Evolutionary conservation across 805 yeast species (phyloP).

Genomic region (Metschnikowia corniflorae): DNA sequence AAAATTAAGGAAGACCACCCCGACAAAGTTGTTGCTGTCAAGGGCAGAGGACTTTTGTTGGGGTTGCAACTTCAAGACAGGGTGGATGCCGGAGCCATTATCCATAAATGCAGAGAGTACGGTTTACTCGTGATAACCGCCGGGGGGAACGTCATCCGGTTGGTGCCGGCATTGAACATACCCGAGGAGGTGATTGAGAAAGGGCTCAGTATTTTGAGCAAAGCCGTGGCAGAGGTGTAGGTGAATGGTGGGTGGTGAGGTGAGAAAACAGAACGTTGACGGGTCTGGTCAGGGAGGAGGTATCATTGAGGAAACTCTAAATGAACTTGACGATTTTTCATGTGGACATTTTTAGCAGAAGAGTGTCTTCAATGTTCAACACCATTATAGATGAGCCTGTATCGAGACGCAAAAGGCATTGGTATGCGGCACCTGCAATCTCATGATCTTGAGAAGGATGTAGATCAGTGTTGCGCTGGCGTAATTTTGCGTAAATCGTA

Average conservation of each 20-base stretch:
- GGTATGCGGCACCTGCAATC: too few relatives aligned
- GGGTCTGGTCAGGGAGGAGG: too few relatives aligned
- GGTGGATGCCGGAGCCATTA: constrained; percentile 60
- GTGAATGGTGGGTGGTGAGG: neutral
- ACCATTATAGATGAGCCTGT: too few relatives aligned
- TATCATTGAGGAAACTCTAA: too few relatives aligned
- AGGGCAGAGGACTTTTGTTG: constrained; percentile 85
- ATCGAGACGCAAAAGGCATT: too few relatives aligned
- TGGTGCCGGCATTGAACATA: constrained; percentile 90
- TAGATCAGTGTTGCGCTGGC: too few relatives aligned
- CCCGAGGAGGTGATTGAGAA: constrained; percentile 61
- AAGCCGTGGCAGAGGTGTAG: constrained; percentile 40
- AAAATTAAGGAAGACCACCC: constrained; percentile 55
- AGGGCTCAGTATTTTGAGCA: constrained; percentile 69
- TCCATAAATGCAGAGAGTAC: constrained; percentile 65
- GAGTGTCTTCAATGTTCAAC: too few relatives aligned
- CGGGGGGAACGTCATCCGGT: constrained; percentile 84
- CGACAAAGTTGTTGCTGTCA: constrained; percentile 58
- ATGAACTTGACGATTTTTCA: too few relatives aligned
- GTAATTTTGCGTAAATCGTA: too few relatives aligned
- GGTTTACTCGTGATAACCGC: constrained; percentile 88
- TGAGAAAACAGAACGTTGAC: too few relatives aligned
- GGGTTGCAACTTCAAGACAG: constrained; percentile 67
- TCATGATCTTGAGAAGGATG: too few relatives aligned
- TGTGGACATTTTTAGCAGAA: too few relatives aligned